These are phyloP conservation scores for Mycena metata DNA, from an alignment of 768 basidiomycete species.

Conservation along the genomic window DNA sequence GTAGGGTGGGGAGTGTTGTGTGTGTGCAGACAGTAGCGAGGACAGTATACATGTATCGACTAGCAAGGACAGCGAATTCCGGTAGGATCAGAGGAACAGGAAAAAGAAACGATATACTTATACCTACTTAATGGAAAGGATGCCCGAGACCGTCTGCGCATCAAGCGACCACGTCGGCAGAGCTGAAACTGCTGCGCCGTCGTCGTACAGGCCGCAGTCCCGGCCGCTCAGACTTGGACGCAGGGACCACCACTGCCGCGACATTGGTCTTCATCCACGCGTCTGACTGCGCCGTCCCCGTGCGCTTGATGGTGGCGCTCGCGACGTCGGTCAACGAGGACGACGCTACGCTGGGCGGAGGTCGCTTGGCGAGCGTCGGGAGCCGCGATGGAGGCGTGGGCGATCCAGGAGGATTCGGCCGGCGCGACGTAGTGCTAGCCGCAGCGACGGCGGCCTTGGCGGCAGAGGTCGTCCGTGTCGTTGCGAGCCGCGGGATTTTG, in stretches of 20 bases:
- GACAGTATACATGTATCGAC: conserved; percentile 35
- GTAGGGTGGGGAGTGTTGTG: conserved; percentile 37
- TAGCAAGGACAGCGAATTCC: conserved; percentile 36
- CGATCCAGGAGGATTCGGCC: conserved; percentile 63
- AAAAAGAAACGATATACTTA: conserved; percentile 7
- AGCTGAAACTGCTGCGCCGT: conserved; percentile 89
- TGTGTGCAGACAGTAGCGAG: conserved; percentile 31
- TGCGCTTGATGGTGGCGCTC: conserved; percentile 56
- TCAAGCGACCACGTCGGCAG: conserved; percentile 87
- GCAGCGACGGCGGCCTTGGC: conserved; percentile 59
- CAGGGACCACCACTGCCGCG: conserved; percentile 77
- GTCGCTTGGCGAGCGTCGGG: conserved; percentile 78
- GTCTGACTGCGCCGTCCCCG: conserved; percentile 56
- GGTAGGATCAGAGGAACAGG: conserved; percentile 29
- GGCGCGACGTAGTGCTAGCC: conserved; percentile 48
- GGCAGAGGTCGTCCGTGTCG: conserved; percentile 64
- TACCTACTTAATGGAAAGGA: conserved; percentile 23
- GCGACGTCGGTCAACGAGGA: conserved; percentile 67
- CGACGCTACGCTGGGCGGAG: conserved; percentile 53
- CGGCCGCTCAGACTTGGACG: conserved; percentile 80
- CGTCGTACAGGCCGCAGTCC: conserved; percentile 80
- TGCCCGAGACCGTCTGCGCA: not conserved
- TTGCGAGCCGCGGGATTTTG: conserved; percentile 77
- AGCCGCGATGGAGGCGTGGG: conserved; percentile 79
- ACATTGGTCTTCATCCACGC: conserved; percentile 86